phyloP scores from a whole-genome alignment of 352 stramenopile species.

The Pythium aphanidermatum region DNA sequence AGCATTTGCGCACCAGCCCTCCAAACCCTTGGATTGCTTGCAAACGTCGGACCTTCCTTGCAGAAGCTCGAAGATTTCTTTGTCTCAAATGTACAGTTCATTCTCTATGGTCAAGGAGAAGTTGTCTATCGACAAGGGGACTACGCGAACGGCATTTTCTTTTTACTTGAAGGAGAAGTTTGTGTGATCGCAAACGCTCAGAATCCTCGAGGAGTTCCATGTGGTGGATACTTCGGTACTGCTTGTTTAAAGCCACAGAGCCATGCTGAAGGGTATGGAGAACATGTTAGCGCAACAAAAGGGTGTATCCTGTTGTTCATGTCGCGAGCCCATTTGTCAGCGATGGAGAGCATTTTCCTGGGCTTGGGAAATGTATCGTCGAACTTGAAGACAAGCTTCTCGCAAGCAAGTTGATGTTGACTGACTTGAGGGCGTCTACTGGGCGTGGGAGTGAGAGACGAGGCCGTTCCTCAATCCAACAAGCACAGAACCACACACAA shows the following conservation, averaged over 20 bases:
- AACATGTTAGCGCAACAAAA: conserved; percentile 26
- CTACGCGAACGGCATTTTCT: conserved; percentile 28
- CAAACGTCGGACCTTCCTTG: conserved; percentile 14
- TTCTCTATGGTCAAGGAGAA: conserved; percentile 36
- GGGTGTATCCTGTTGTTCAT: conserved; percentile 32
- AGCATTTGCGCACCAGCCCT: conserved; percentile 31
- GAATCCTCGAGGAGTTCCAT: conserved; percentile 15
- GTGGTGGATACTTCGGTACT: conserved; percentile 27
- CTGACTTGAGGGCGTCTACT: conserved; percentile 3
- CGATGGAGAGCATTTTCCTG: conserved; percentile 24
- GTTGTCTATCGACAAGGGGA: conserved; percentile 33
- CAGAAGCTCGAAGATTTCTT: conserved; percentile 31
- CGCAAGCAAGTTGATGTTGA: conserved; percentile 25
- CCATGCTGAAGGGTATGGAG: conserved; percentile 20
- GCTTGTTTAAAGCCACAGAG: conserved; percentile 10
- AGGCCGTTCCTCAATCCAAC: neutral
- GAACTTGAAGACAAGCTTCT: conserved; percentile 24
- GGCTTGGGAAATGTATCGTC: conserved; percentile 14
- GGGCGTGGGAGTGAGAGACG: conserved; percentile 1
- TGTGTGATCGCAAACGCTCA: conserved; percentile 11
- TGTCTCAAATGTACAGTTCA: conserved; percentile 28
- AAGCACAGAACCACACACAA: neutral
- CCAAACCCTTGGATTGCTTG: conserved; percentile 25
- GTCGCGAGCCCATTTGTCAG: conserved; percentile 18
- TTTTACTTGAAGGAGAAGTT: conserved; percentile 26